A percentile compares a stretch with the other conserved stretches of the same genome.
Conservation (phyloP, 192 early-diverging fungal genomes). For the Podila epicladia region DNA sequence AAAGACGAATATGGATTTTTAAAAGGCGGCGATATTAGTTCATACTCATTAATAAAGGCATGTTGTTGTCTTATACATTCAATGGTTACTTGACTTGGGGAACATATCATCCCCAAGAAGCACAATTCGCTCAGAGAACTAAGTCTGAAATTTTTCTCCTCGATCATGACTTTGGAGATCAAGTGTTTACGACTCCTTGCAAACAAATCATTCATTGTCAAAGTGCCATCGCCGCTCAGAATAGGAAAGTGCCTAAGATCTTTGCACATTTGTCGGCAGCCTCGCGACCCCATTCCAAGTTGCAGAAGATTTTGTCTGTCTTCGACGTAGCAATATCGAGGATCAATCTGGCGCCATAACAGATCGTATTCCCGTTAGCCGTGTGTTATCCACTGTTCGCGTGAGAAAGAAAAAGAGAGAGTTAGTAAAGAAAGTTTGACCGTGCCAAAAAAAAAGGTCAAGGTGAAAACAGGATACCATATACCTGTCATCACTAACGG, state of each 20-base stretch:
- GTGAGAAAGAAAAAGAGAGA: neutral
- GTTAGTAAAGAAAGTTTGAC: neutral
- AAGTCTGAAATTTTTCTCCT: conserved; percentile 41
- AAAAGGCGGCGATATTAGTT: no score
- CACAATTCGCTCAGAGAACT: conserved; percentile 17
- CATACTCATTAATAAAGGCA: no score
- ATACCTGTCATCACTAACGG: neutral
- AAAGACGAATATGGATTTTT: no score
- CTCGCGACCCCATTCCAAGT: conserved; percentile 11
- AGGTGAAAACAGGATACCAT: no score
- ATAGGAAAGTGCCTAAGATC: neutral
- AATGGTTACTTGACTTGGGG: no score
- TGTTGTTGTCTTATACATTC: no score
- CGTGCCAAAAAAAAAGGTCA: neutral
- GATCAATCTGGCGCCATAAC: neutral
- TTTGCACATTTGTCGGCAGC: conserved; percentile 14
- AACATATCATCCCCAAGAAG: conserved; percentile 28
- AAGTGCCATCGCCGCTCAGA: neutral
- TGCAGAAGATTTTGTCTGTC: neutral
- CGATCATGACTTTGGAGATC: conserved; percentile 20
- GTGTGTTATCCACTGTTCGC: conserved; percentile 5
- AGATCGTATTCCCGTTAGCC: neutral
- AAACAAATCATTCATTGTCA: conserved; percentile 10
- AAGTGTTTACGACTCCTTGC: neutral
- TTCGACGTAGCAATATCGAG: neutral